These are phyloP conservation scores for Candida pseudocylindracea DNA, from an alignment of 1,139 yeast genomes.

Conservation along the genomic window DNA sequence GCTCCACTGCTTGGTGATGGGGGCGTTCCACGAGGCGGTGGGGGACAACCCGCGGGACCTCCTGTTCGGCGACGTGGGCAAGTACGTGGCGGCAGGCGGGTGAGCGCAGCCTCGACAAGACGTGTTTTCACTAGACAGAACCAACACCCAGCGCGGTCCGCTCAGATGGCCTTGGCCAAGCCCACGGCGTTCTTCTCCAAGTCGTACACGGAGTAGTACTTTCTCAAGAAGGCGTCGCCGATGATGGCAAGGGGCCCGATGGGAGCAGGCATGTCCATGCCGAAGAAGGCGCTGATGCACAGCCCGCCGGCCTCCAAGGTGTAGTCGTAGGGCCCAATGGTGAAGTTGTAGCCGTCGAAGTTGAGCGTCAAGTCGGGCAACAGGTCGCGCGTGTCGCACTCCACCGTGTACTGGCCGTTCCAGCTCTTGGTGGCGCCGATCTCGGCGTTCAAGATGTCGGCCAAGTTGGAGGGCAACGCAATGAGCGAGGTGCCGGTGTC, in stretches of 20 bases:
- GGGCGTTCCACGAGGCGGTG: conserved; percentile 12
- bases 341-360: conserved; percentile 77
- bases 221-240: conserved; percentile 95
- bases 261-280: conserved; percentile 94
- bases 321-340: conserved; percentile 74
- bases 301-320: conserved; percentile 84
- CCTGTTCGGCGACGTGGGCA: no score
- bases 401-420: conserved; percentile 92
- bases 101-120: no score
- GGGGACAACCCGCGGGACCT: no score
- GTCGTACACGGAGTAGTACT: conserved; percentile 83
- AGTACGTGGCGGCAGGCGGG: no score
- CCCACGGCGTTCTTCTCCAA: conserved; percentile 82
- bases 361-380: conserved; percentile 84
- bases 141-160: no score
- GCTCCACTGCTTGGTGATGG: conserved; percentile 74
- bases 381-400: conserved; percentile 60
- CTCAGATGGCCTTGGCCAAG: conserved; percentile 47
- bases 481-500: conserved; percentile 96
- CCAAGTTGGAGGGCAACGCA: conserved; percentile 83
- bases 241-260: conserved; percentile 89
- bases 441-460: conserved; percentile 84
- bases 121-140: no score
- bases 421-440: conserved; percentile 94
- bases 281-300: conserved; percentile 89